These are phyloP conservation scores for Elymus sibiricus DNA, from an alignment of 176 grass and related monocot genomes.

Conservation along the genomic window DNA sequence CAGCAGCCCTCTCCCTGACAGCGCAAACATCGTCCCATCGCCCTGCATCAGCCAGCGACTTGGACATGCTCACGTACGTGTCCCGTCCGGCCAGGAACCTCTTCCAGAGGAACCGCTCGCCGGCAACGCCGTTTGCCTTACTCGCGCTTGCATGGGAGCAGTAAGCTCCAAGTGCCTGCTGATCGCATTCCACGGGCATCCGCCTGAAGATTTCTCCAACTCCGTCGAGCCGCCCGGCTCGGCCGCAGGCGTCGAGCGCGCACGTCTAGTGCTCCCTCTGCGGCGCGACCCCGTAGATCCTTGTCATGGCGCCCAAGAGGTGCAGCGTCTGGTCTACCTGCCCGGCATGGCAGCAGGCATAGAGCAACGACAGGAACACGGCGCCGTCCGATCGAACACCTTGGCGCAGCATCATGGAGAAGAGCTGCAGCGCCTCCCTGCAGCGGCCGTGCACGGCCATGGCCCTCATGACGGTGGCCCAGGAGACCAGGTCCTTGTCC, in stretches of 20 bases:
- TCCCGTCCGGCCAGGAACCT: slow-evolving; percentile 29
- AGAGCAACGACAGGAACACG: slow-evolving; percentile 54
- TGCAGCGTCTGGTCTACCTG: slow-evolving; percentile 24
- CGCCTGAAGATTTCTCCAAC: slow-evolving; percentile 1
- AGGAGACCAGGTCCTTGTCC: slow-evolving; percentile 47
- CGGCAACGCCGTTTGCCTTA: not conserved
- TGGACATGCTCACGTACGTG: slow-evolving; percentile 36
- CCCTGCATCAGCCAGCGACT: slow-evolving; percentile 41
- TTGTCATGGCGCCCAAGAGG: slow-evolving; percentile 38
- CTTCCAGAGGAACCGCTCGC: slow-evolving; percentile 14
- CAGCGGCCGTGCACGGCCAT: slow-evolving; percentile 49
- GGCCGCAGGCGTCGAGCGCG: slow-evolving; percentile 49
- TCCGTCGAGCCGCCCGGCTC: slow-evolving; percentile 29
- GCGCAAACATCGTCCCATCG: slow-evolving; percentile 38
- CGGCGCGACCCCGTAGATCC: slow-evolving; percentile 36
- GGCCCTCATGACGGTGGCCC: slow-evolving; percentile 43
- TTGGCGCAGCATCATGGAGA: slow-evolving; percentile 41
- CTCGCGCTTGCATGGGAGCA: slow-evolving; percentile 9
- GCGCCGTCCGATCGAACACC: slow-evolving; percentile 42
- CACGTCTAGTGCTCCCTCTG: slow-evolving; percentile 48
- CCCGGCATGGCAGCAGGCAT: slow-evolving; percentile 44
- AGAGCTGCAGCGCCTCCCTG: slow-evolving; percentile 42
- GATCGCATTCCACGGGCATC: slow-evolving; percentile 23
- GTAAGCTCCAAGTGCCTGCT: slow-evolving; percentile 29
- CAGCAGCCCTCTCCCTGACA: slow-evolving; percentile 37